Evolutionary conservation across 2,329 filamentous ascomycete genomes (phyloP).

Genomic region (Cercospora citrullina): DNA sequence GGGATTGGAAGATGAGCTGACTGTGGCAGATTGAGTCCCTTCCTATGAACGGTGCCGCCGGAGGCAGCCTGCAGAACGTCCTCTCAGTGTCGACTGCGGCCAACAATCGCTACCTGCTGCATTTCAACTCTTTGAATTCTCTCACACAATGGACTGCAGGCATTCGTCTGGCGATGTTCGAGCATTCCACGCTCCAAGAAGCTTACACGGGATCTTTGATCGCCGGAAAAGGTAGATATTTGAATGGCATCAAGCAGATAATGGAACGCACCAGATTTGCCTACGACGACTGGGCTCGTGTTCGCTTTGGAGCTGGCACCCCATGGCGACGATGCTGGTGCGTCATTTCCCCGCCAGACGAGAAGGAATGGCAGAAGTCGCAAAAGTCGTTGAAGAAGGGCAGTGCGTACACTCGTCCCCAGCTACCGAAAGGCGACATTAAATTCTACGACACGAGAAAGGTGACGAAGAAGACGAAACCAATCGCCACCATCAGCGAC

Average conservation of each 20-base stretch:
- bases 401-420: constrained; percentile 76
- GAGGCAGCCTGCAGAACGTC: constrained; percentile 87
- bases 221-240: constrained; percentile 82
- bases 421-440: constrained; percentile 79
- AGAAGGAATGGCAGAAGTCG: constrained; percentile 83
- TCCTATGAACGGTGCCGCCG: constrained; percentile 73
- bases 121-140: constrained; percentile 93
- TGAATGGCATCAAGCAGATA: constrained; percentile 89
- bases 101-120: constrained; percentile 89
- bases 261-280: constrained; percentile 77
- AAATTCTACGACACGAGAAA: constrained; percentile 92
- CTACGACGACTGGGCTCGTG: constrained; percentile 89
- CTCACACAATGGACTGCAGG: constrained; percentile 94
- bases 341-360: constrained; percentile 86
- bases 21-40: constrained; percentile 62
- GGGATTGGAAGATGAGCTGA: constrained; percentile 4
- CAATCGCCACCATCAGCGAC: constrained; percentile 88
- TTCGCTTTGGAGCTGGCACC: constrained; percentile 91
- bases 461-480: constrained; percentile 85
- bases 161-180: constrained; percentile 90
- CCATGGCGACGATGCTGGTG: constrained; percentile 98
- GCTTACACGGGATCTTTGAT: constrained; percentile 95
- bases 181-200: constrained; percentile 89
- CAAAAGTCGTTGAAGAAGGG: constrained; percentile 82
- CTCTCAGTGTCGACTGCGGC: constrained; percentile 94